Evolutionary conservation across 305 asterid species (phyloP), one percentile per base, ranked within the genome.

Genomic region (Rubia peregrina): DNA sequence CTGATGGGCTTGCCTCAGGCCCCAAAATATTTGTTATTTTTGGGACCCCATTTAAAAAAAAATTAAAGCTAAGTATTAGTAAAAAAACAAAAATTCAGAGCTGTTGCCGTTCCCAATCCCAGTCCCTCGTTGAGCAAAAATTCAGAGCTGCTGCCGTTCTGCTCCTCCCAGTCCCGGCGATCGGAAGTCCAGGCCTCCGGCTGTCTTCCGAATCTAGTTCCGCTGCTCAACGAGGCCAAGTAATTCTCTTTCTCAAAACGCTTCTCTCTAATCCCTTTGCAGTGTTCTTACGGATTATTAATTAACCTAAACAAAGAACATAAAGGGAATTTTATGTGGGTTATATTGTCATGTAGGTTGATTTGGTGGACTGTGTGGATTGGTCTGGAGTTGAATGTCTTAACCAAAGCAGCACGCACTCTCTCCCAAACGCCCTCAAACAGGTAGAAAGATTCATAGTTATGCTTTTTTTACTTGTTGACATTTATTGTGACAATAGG

Each of bases 361-460:
- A 90, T 89, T 88, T 90, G 62, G 77, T 85, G 74, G 97, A 90
- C 81, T 92, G 83, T 65, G 83, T 90, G 60, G 91, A 92, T 79
- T 92, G 98, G 98, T 78, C 91, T n/a, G 83, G 95, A 19, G 97
- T 92, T 41, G 96, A 92, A 80, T 92, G 97, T 77, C 90, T 92
- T 73, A 92, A 92, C 76, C 95, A 90, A 71, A 87, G 82, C 76
- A 63, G 82, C 73, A 71, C 78, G 53, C 81, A 87, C 79, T 24
- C 26, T 24, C 26, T 24, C 26, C 26, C 26, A 24, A 90, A 90
- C 71, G 97, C 98, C 81, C 92, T 92, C 80, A 92, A 90, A 74
- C 90, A 88, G 97, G 98, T 90, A 60, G 30, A 11, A 69, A 21
- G 24, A 69, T 69, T 14, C 22, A 3, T 38, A 30, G 1, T 12